These are phyloP conservation scores for Typha latifolia DNA, from an alignment of 176 grass and related monocot species.

Conservation along the genomic window DNA sequence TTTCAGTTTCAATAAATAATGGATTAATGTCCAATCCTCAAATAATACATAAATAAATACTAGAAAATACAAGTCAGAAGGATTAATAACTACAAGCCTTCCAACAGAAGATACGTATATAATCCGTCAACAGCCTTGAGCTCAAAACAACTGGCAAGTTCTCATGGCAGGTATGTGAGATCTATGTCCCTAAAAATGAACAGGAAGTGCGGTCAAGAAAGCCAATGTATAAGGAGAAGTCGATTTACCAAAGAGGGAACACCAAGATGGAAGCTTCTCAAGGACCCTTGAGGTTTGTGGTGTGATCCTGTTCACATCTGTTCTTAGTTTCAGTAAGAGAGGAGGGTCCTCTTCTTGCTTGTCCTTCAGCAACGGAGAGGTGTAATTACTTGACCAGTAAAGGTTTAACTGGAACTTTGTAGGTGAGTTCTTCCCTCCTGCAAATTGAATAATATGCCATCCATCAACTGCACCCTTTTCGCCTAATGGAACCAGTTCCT, in stretches of 20 bases:
- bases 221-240: slow-evolving; percentile 60
- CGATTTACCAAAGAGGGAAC: slow-evolving; percentile 66
- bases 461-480: slow-evolving; percentile 51
- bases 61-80: too few relatives aligned
- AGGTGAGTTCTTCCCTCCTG: slow-evolving; percentile 70
- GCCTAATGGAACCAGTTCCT: slow-evolving; percentile 46
- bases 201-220: slow-evolving; percentile 72
- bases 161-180: not conserved
- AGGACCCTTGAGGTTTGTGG: slow-evolving; percentile 41
- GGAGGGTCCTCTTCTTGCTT: slow-evolving; percentile 15
- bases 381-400: slow-evolving; percentile 40
- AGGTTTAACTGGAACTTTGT: slow-evolving; percentile 73
- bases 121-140: slow-evolving; percentile 14
- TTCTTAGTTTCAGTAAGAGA: slow-evolving; percentile 59
- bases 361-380: slow-evolving; percentile 1
- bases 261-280: slow-evolving; percentile 79
- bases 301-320: slow-evolving; percentile 61
- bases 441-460: slow-evolving; percentile 89
- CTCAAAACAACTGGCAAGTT: not conserved
- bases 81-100: too few relatives aligned
- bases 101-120: too few relatives aligned
- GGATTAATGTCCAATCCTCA: too few relatives aligned
- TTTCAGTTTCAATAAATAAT: too few relatives aligned
- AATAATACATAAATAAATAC: too few relatives aligned
- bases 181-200: slow-evolving; percentile 44